A percentile compares a stretch with the other conserved stretches of the same genome.
Conservation (phyloP, 2,329 filamentous ascomycete genomes). For the Aspergillus unguis region DNA sequence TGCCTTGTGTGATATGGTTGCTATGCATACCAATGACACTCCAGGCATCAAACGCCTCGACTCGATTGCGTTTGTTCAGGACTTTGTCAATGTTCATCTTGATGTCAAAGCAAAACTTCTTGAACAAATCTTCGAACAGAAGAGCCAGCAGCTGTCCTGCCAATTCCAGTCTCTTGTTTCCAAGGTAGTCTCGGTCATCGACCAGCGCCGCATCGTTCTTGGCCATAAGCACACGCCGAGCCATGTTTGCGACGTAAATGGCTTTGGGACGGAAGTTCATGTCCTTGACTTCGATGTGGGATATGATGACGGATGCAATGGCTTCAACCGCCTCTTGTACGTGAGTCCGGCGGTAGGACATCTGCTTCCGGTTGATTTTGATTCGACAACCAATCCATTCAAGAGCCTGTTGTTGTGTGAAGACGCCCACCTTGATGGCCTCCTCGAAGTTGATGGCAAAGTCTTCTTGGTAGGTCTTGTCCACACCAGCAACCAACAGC, state of each 20-base stretch:
- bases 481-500: conserved; percentile 81
- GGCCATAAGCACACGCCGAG: conserved; percentile 90
- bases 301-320: conserved; percentile 86
- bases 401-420: conserved; percentile 90
- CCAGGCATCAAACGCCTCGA: conserved; percentile 81
- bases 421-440: conserved; percentile 75
- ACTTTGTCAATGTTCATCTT: conserved; percentile 95
- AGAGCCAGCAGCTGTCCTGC: conserved; percentile 91
- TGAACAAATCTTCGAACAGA: conserved; percentile 96
- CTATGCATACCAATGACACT: conserved; percentile 80
- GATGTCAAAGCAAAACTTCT: conserved; percentile 84
- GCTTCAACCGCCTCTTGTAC: conserved; percentile 91
- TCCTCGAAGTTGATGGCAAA: conserved; percentile 96
- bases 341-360: conserved; percentile 68
- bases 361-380: conserved; percentile 70
- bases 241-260: conserved; percentile 95
- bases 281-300: conserved; percentile 86
- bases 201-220: conserved; percentile 84
- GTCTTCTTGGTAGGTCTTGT: conserved; percentile 86
- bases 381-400: conserved; percentile 87
- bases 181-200: conserved; percentile 95
- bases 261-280: conserved; percentile 97
- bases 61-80: conserved; percentile 86
- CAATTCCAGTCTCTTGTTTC: conserved; percentile 92
- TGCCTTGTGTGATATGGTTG: conserved; percentile 82